Conservation (phyloP, 1,284 basidiomycete species). For the Mycosarcoma maydis region DNA sequence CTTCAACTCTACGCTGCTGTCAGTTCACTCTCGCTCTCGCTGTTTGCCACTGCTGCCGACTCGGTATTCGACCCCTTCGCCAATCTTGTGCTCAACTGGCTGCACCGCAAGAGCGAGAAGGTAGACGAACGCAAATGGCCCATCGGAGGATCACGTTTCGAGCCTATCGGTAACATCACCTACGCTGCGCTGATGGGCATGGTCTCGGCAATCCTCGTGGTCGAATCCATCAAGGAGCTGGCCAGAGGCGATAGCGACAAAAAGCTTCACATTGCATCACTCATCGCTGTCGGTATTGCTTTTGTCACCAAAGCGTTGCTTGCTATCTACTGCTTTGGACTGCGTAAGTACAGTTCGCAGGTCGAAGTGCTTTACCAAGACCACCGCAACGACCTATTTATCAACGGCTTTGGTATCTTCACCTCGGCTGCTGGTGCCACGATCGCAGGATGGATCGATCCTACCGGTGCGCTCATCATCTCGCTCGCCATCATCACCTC, state of each 20-base stretch:
- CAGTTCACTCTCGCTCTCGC: constrained; percentile 82
- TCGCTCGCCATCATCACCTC: constrained; percentile 81
- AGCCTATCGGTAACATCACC: constrained; percentile 78
- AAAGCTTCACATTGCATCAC: constrained; percentile 81
- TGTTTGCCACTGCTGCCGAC: constrained; percentile 89
- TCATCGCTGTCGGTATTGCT: constrained; percentile 83
- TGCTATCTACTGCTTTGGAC: constrained; percentile 84
- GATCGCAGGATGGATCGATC: constrained; percentile 84
- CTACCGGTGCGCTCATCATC: constrained; percentile 78
- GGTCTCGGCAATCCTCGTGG: constrained; percentile 84
- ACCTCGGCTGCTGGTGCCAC: constrained; percentile 91
- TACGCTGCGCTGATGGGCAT: constrained; percentile 76
- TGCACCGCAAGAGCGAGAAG: constrained; percentile 78
- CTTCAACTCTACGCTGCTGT: constrained; percentile 78
- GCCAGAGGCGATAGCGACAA: constrained; percentile 74
- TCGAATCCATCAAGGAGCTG: constrained; percentile 81
- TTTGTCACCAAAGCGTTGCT: constrained; percentile 85
- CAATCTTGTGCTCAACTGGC: constrained; percentile 83
- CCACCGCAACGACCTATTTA: constrained; percentile 77
- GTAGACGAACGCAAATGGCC: constrained; percentile 89
- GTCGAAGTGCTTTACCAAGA: constrained; percentile 95
- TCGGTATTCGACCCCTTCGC: constrained; percentile 89
- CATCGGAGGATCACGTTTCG: constrained; percentile 85
- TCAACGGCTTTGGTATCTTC: constrained; percentile 76
- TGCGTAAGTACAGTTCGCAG: constrained; percentile 84